A percentile compares a stretch with the other conserved stretches of the same genome.
phyloP scores from a whole-genome alignment of 169 alveolate genomes.

The Eimeria nieschulzi region DNA sequence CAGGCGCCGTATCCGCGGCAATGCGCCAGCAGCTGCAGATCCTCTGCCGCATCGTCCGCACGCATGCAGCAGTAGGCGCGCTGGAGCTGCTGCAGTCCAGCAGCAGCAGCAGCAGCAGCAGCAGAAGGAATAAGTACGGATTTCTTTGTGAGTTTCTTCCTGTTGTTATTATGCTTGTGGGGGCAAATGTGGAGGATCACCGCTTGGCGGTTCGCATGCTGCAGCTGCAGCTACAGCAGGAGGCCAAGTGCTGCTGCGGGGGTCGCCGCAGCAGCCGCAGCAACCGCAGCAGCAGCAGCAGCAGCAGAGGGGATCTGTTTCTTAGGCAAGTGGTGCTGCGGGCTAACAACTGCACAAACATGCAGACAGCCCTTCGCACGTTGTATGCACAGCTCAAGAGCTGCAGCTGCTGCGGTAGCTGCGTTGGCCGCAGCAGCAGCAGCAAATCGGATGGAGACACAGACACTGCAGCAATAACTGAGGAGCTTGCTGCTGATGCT shows the following conservation, averaged over 20 bases:
- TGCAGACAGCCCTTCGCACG: slow-evolving; percentile 45
- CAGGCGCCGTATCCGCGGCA: slow-evolving; percentile 69
- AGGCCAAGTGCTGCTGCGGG: slow-evolving; percentile 57
- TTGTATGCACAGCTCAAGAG: slow-evolving; percentile 63
- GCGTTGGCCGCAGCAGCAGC: slow-evolving; percentile 65
- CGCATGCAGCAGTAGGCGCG: slow-evolving; percentile 41
- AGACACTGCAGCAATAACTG: slow-evolving; percentile 29
- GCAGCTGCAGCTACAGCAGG: slow-evolving; percentile 67
- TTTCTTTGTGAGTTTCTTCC: slow-evolving; percentile 60
- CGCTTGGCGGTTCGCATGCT: slow-evolving; percentile 68
- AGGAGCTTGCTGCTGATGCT: slow-evolving; percentile 65
- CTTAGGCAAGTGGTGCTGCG: slow-evolving; percentile 51
- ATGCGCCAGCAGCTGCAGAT: slow-evolving; percentile 53
- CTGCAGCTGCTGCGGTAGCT: slow-evolving; percentile 55
- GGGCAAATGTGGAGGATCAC: slow-evolving; percentile 70
- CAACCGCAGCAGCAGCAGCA: slow-evolving; percentile 57
- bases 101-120: slow-evolving; percentile 49
- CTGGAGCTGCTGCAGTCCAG: slow-evolving; percentile 39
- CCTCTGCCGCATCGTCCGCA: slow-evolving; percentile 34
- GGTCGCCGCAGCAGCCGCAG: slow-evolving; percentile 66
- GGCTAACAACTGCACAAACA: slow-evolving; percentile 41
- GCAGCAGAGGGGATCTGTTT: slow-evolving; percentile 19
- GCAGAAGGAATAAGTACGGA: not conserved
- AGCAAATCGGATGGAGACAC: slow-evolving; percentile 10
- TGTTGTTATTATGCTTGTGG: slow-evolving; percentile 61